Percentiles rank a stretch among this genome's conserved stretches.
These are phyloP conservation scores for Polychaeton citri DNA, from an alignment of 2,329 filamentous ascomycete species.

Conservation along the genomic window DNA sequence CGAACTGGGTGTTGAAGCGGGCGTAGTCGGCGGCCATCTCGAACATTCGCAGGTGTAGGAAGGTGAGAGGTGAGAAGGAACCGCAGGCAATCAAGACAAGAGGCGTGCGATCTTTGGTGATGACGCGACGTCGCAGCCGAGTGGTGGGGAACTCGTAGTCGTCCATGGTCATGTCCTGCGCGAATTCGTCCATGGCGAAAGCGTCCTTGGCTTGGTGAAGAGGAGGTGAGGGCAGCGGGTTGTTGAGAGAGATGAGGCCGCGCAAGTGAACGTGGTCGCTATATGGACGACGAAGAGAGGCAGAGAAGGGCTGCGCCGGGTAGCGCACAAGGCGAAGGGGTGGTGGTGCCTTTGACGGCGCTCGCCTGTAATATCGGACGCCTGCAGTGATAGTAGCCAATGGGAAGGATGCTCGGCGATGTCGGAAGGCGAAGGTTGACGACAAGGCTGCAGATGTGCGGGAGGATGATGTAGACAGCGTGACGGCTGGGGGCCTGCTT, in stretches of 20 bases:
- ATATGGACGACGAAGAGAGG: background rate
- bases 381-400: background rate
- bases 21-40: conserved; percentile 74
- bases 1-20: conserved; percentile 61
- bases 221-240: conserved; percentile 1
- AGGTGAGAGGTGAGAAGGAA: conserved; percentile 34
- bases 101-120: conserved; percentile 44
- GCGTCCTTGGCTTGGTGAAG: conserved; percentile 10
- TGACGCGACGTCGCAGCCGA: conserved; percentile 44
- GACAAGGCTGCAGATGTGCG: conserved; percentile 1
- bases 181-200: conserved; percentile 1
- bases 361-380: background rate
- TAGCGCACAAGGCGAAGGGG: background rate
- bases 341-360: background rate
- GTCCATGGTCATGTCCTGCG: conserved; percentile 22
- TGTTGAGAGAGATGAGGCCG: background rate
- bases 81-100: conserved; percentile 58
- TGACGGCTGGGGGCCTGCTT: background rate
- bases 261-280: conserved; percentile 1
- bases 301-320: background rate
- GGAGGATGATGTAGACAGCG: background rate
- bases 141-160: conserved; percentile 50
- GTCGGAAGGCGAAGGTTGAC: background rate
- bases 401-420: background rate
- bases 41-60: conserved; percentile 74